phyloP scores from a whole-genome alignment of 495 filamentous ascomycete species.

The Extremus antarcticus region DNA sequence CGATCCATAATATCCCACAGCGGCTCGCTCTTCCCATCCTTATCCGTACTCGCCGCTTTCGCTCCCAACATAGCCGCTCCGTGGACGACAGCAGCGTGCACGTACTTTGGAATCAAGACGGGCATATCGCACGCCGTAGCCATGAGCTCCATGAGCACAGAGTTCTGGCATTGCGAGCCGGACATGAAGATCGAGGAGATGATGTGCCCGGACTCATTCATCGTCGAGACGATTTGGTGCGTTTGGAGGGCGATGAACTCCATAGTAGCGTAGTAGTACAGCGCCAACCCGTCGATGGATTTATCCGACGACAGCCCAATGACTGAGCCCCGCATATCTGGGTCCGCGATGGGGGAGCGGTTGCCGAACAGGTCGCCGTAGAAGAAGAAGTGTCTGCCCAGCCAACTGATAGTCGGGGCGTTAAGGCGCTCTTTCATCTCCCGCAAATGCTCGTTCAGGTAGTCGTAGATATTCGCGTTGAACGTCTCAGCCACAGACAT shows the following conservation, averaged over 20 bases:
- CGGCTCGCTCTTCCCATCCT: constrained; percentile 66
- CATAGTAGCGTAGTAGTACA: constrained; percentile 87
- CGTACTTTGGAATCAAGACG: constrained; percentile 81
- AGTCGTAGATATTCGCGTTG: constrained; percentile 83
- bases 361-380: constrained; percentile 99
- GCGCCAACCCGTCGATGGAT: constrained; percentile 69
- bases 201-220: constrained; percentile 74
- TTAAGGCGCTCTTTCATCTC: constrained; percentile 54
- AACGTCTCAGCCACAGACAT: constrained; percentile 61
- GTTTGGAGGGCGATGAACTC: constrained; percentile 98
- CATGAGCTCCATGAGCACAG: constrained; percentile 78
- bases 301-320: constrained; percentile 79
- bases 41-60: constrained; percentile 62
- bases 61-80: constrained; percentile 95
- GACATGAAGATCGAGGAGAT: constrained; percentile 97
- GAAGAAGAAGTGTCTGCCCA: constrained; percentile 91
- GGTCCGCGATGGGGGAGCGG: constrained; percentile 82
- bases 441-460: constrained; percentile 78
- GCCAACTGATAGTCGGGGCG: constrained; percentile 68
- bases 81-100: constrained; percentile 91
- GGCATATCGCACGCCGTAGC: constrained; percentile 85
- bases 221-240: constrained; percentile 82
- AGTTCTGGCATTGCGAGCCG: constrained; percentile 92
- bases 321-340: constrained; percentile 79
- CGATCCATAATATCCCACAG: constrained; percentile 96